Conservation (phyloP, 331 rosid species). For the Acacia concinna region DNA sequence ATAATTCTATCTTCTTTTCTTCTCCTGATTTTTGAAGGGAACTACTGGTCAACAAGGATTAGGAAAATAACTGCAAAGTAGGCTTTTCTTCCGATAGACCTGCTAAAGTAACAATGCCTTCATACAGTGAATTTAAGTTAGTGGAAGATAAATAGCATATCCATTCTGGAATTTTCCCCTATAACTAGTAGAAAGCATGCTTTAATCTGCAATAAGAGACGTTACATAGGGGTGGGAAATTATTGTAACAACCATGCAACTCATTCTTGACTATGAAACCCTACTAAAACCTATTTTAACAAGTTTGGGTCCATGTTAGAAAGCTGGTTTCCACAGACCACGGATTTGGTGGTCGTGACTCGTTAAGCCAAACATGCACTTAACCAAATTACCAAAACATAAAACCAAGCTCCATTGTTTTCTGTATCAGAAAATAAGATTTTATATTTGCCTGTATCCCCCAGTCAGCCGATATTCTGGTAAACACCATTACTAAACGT, state of each 20-base stretch:
- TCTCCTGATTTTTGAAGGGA: conserved; percentile 11
- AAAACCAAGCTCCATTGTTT: not conserved
- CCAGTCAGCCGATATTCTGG: not conserved
- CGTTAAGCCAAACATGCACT: not conserved
- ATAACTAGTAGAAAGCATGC: not conserved
- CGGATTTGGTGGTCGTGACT: not conserved
- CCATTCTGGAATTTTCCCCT: not conserved
- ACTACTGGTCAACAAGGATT: not conserved
- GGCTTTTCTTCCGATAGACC: not conserved
- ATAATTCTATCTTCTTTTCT: conserved; percentile 13
- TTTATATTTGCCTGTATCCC: not conserved
- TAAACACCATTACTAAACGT: not conserved
- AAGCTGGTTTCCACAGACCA: not conserved
- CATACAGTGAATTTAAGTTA: not conserved
- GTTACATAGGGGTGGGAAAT: not conserved
- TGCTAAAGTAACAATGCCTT: not conserved
- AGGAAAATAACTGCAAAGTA: not conserved
- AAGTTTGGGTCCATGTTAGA: not conserved
- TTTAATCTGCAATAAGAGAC: not conserved
- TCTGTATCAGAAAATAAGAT: not conserved
- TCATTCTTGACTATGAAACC: not conserved
- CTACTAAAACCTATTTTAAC: not conserved
- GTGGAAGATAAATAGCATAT: not conserved
- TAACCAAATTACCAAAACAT: not conserved
- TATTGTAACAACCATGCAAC: not conserved